Evolutionary conservation across 169 alveolate species (phyloP).

Genomic region (Amoebophrya sp.): DNA sequence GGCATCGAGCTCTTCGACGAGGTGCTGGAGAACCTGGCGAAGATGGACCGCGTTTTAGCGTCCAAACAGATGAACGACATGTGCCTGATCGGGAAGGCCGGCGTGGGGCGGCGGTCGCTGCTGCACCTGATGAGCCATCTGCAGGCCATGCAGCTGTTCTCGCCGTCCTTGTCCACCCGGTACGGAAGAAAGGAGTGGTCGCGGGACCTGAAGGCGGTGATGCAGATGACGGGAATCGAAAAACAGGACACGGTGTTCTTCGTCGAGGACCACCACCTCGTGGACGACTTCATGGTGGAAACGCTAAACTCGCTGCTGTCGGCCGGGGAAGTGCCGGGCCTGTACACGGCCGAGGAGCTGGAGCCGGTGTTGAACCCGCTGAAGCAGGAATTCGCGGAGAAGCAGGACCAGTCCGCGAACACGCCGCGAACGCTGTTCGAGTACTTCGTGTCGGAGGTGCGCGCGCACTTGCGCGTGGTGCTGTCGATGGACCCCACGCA

Average conservation of each 20-base stretch:
- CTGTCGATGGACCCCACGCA: slow-evolving; percentile 62
- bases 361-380: slow-evolving; percentile 56
- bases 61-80: slow-evolving; percentile 45
- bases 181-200: slow-evolving; percentile 48
- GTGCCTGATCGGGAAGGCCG: slow-evolving; percentile 70
- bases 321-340: slow-evolving; percentile 78
- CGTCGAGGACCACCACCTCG: slow-evolving; percentile 70
- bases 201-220: slow-evolving; percentile 52
- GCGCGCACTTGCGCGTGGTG: slow-evolving; percentile 53
- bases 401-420: slow-evolving; percentile 18
- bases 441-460: slow-evolving; percentile 56
- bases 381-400: slow-evolving; percentile 51
- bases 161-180: slow-evolving; percentile 63
- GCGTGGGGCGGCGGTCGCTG: slow-evolving; percentile 65
- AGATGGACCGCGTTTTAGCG: slow-evolving; percentile 50
- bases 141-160: slow-evolving; percentile 51
- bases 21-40: slow-evolving; percentile 48
- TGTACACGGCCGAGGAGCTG: slow-evolving; percentile 68
- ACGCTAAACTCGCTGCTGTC: slow-evolving; percentile 62
- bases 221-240: slow-evolving; percentile 61
- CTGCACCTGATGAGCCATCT: slow-evolving; percentile 50
- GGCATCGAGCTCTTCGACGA: slow-evolving; percentile 61
- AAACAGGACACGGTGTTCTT: slow-evolving; percentile 46
- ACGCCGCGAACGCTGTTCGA: slow-evolving; percentile 59
- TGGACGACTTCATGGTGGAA: slow-evolving; percentile 57